Percentiles rank a stretch among this genome's conserved stretches.
Evolutionary conservation across 2,329 filamentous ascomycete genomes (phyloP).

Genomic region (Geosmithia putterillii): DNA sequence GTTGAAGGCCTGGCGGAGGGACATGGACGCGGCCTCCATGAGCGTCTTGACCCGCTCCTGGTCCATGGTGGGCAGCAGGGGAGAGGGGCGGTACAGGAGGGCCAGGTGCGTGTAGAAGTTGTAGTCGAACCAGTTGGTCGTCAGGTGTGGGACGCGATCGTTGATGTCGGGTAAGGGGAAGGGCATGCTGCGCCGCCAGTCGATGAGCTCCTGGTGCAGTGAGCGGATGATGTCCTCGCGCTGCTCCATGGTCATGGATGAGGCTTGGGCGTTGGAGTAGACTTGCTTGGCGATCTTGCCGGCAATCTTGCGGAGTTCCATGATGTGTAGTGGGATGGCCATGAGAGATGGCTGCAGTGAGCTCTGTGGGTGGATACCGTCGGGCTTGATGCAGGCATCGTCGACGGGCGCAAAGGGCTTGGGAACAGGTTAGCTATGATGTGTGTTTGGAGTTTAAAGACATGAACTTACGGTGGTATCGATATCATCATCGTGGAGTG

Average conservation of each 20-base stretch:
- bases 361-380: constrained; percentile 9
- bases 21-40: constrained; percentile 25
- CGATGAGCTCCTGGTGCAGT: constrained; percentile 26
- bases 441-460: neutral
- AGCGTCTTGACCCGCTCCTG: constrained; percentile 20
- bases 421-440: neutral
- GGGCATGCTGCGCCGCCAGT: constrained; percentile 30
- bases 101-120: constrained; percentile 33
- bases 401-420: constrained; percentile 23
- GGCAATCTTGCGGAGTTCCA: constrained; percentile 24
- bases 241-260: constrained; percentile 7
- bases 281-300: constrained; percentile 25
- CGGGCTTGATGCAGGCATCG: constrained; percentile 17
- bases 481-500: constrained; percentile 31
- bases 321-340: constrained; percentile 27
- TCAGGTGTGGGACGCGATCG: constrained; percentile 27
- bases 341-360: constrained; percentile 19
- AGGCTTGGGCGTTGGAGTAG: constrained; percentile 15
- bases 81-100: constrained; percentile 30
- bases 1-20: constrained; percentile 25
- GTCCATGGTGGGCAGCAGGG: constrained; percentile 23
- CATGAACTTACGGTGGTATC: constrained; percentile 18
- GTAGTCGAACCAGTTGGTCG: constrained; percentile 30
- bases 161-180: constrained; percentile 26
- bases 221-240: constrained; percentile 18